Percentiles rank a stretch among this genome's conserved stretches.
Conservation (phyloP, 768 basidiomycete species). For the Glaciozyma antarctica region DNA sequence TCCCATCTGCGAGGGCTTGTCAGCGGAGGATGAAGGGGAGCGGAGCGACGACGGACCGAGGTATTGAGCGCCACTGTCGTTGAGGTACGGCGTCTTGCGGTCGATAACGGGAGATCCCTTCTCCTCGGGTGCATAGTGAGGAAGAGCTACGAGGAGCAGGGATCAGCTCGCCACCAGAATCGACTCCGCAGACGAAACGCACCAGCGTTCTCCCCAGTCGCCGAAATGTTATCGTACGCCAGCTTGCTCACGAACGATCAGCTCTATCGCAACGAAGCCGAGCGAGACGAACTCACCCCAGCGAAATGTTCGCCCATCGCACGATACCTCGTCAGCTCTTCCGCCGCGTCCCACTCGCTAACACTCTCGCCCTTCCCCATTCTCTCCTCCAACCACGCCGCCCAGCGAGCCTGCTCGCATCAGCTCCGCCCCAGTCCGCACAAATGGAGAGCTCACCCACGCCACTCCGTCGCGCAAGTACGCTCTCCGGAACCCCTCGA, state of each 20-base stretch:
- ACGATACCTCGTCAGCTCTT: constrained; percentile 67
- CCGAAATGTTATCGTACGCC: constrained; percentile 53
- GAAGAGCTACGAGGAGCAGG: constrained; percentile 52
- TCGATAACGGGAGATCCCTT: constrained; percentile 62
- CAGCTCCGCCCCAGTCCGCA: constrained; percentile 42
- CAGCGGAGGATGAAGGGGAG: background rate
- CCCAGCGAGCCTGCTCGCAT: constrained; percentile 46
- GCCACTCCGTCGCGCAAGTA: constrained; percentile 85
- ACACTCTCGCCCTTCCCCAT: constrained; percentile 61
- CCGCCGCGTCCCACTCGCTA: constrained; percentile 85
- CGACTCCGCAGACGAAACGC: constrained; percentile 25
- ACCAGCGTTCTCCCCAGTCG: constrained; percentile 77
- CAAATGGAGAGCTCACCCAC: constrained; percentile 42
- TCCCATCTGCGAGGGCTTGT: constrained; percentile 71
- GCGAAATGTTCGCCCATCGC: constrained; percentile 36
- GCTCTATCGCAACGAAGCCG: background rate
- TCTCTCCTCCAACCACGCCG: constrained; percentile 72
- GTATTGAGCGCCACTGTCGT: constrained; percentile 69
- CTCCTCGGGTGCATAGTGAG: constrained; percentile 79
- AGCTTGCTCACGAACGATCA: constrained; percentile 9
- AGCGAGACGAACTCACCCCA: constrained; percentile 10
- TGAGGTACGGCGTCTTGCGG: constrained; percentile 72
- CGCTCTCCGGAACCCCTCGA: constrained; percentile 70
- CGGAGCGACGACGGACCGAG: constrained; percentile 28
- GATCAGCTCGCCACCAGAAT: constrained; percentile 1